Conservation (phyloP, 352 stramenopile genomes). For the Pythium myriotylum region DNA sequence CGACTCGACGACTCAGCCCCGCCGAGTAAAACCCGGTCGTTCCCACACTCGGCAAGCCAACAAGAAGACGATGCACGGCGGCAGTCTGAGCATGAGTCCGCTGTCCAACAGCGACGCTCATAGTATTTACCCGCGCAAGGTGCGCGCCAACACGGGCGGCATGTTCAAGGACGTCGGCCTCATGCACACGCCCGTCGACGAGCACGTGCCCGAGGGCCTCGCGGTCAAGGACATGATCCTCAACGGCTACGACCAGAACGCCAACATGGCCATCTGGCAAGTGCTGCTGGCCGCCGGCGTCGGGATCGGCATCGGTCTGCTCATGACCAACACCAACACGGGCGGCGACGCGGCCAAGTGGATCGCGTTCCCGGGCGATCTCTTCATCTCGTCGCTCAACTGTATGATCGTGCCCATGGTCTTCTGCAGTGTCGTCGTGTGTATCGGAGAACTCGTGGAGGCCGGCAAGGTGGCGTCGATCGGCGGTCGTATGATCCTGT, state of each 20-base stretch:
- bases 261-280: slow-evolving; percentile 50
- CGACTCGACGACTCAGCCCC: neutral
- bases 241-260: slow-evolving; percentile 47
- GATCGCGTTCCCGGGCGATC: slow-evolving; percentile 60
- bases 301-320: slow-evolving; percentile 48
- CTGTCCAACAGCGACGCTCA: slow-evolving; percentile 18
- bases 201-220: slow-evolving; percentile 34
- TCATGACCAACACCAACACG: slow-evolving; percentile 50
- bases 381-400: slow-evolving; percentile 71
- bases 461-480: slow-evolving; percentile 59
- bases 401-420: slow-evolving; percentile 75
- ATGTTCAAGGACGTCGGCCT: slow-evolving; percentile 16
- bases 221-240: slow-evolving; percentile 55
- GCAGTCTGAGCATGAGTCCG: slow-evolving; percentile 18
- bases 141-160: slow-evolving; percentile 7
- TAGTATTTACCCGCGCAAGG: slow-evolving; percentile 21
- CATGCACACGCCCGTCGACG: slow-evolving; percentile 17
- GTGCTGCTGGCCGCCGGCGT: slow-evolving; percentile 48
- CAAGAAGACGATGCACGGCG: slow-evolving; percentile 7
- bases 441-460: slow-evolving; percentile 64
- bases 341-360: slow-evolving; percentile 41
- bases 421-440: slow-evolving; percentile 67
- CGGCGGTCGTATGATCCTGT: slow-evolving; percentile 48
- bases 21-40: neutral
- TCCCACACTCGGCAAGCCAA: neutral